Base-by-base conservation (phyloP, 2,329 filamentous ascomycete species). In the Ascochyta koolunga region DNA sequence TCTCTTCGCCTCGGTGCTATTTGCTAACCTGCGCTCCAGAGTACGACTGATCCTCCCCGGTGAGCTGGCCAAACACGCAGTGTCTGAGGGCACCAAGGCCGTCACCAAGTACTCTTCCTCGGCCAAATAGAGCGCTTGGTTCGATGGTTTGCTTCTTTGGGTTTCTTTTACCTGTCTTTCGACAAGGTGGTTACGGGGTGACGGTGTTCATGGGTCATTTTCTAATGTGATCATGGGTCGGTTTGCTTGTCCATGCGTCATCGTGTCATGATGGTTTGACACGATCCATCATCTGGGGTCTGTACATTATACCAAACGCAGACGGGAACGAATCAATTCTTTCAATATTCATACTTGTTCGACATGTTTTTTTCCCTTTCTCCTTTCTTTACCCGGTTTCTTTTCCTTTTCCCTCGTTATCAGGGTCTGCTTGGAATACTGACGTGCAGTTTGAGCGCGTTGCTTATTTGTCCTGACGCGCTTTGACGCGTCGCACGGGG, bases 61-160 rank as follows among this genome's bases (percentile, higher is more conserved):
- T 83, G 95, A 99, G 83, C 87, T 99, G 71, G 95, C 95, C 79
- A 99, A 99, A 89, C 95, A 99, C 82, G 95, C 95, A 69, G 95
- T 99, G 42, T 99, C 95, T 71, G 95, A 99, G 84, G 95, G 95
- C 77, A 99, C 95, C 79, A 99, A 99, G 91, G 95, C 95, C 54
- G 95, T 99, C 71, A 99, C 95, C 86, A 99, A 99, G 89, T 99
- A 98, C 87, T 98, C 93, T 69, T 97, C 93, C 57, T 97, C 93
- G 76, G 95, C 93, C 81, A 99, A 98, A 91, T 98, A 96, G 63
- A 86, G 81, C 73, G 65, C 58, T 73, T 73, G 70, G 72, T 63
- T 76, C 68, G 72, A 60, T 53, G 65, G 67, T 57, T 68, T 71
- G 74, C 73, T 78, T 79, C 62, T 73, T 77, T 78, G 81, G 85